Evolutionary conservation across 2,329 filamentous ascomycete species (phyloP).

Genomic region (Alternaria metachromatica): DNA sequence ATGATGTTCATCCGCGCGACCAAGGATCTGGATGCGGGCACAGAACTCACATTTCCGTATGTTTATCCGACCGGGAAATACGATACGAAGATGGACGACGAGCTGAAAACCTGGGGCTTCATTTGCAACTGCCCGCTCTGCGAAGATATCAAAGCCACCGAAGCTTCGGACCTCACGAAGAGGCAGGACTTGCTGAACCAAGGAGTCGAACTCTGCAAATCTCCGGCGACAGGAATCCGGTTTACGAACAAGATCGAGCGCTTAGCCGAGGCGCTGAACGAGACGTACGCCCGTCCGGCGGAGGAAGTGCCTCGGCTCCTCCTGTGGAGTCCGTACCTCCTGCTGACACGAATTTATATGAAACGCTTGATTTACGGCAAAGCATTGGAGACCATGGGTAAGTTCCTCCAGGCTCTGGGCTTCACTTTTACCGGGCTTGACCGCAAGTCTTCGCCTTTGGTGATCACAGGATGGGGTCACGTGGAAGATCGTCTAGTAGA

Average conservation of each 20-base stretch:
- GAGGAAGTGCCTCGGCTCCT: slow-evolving; percentile 26
- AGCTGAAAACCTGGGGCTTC: slow-evolving; percentile 23
- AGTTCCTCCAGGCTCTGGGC: slow-evolving; percentile 13
- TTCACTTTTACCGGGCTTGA: slow-evolving; percentile 23
- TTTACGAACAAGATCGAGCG: neutral
- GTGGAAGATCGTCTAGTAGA: slow-evolving; percentile 30
- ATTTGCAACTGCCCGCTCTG: slow-evolving; percentile 26
- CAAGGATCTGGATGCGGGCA: slow-evolving; percentile 30
- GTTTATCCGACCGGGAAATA: neutral
- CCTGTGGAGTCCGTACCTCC: slow-evolving; percentile 26
- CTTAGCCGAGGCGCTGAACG: slow-evolving; percentile 18
- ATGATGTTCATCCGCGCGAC: slow-evolving; percentile 50
- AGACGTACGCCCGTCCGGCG: slow-evolving; percentile 25
- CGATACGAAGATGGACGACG: neutral
- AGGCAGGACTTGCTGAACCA: slow-evolving; percentile 8
- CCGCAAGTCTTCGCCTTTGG: slow-evolving; percentile 11
- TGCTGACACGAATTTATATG: slow-evolving; percentile 20
- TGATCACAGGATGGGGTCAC: slow-evolving; percentile 40
- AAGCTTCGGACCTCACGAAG: neutral
- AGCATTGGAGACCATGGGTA: slow-evolving; percentile 8
- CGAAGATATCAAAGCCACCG: slow-evolving; percentile 14
- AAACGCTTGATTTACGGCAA: slow-evolving; percentile 3
- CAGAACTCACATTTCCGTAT: slow-evolving; percentile 28
- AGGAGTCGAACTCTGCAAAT: neutral
- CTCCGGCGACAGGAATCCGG: too few species aligned